phyloP scores from a whole-genome alignment of 805 yeast species.

The Maudiozyma bulderi region DNA sequence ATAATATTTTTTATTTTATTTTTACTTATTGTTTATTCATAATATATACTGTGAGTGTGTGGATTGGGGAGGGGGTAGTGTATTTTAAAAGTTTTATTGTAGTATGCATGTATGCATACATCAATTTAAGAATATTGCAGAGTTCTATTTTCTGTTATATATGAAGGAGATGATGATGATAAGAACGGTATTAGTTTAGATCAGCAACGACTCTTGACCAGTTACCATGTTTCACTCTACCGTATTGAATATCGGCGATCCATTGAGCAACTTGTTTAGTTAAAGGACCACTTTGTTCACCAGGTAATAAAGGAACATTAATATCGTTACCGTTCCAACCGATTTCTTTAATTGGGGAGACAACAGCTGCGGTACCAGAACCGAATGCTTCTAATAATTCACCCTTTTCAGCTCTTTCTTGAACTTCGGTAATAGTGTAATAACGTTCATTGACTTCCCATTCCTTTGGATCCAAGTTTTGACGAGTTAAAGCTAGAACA shows the following conservation, averaged over 20 bases:
- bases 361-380: conserved; percentile 96
- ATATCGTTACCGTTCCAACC: conserved; percentile 68
- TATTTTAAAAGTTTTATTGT: no score
- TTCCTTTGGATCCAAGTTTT: conserved; percentile 57
- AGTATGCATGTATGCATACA: no score
- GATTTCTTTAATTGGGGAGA: conserved; percentile 81
- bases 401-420: conserved; percentile 65
- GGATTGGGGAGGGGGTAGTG: no score
- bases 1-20: no score
- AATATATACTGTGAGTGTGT: no score
- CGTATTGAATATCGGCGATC: conserved; percentile 86
- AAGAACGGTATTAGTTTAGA: conserved; percentile 4
- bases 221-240: conserved; percentile 54
- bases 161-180: no score
- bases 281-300: conserved; percentile 67
- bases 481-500: conserved; percentile 63
- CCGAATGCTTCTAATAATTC: conserved; percentile 91
- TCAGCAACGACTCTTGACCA: conserved; percentile 34
- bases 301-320: conserved; percentile 65
- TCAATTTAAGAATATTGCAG: no score
- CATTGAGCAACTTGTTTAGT: conserved; percentile 71
- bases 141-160: no score
- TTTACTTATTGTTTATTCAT: no score
- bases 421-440: conserved; percentile 71
- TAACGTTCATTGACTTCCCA: conserved; percentile 82